These are phyloP conservation scores for Suillus placidus DNA, from an alignment of 768 basidiomycete genomes.

Conservation along the genomic window DNA sequence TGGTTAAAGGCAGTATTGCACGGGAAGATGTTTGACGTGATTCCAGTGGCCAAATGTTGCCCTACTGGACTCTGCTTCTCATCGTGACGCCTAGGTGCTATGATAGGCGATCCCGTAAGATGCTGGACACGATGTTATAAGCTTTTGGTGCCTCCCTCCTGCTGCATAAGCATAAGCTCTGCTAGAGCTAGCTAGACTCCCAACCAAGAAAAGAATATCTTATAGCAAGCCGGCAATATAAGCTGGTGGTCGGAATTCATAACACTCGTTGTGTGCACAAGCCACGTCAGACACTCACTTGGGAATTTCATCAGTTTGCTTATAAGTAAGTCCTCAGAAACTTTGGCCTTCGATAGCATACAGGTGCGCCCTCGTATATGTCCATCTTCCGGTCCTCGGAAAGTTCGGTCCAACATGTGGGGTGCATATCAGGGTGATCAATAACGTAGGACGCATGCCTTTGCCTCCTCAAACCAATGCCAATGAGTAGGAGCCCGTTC, in stretches of 20 bases:
- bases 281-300: background rate
- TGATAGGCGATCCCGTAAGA: too few relatives aligned
- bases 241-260: background rate
- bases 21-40: too few relatives aligned
- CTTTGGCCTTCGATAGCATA: background rate
- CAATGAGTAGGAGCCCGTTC: conserved; percentile 85
- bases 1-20: too few relatives aligned
- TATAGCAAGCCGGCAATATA: background rate
- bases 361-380: conserved; percentile 11
- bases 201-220: background rate
- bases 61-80: too few relatives aligned
- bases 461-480: conserved; percentile 98
- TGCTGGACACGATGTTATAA: too few relatives aligned
- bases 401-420: conserved; percentile 13
- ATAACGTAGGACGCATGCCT: conserved; percentile 48
- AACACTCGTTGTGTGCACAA: background rate
- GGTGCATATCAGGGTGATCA: background rate
- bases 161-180: too few relatives aligned
- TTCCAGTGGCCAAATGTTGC: too few relatives aligned
- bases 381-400: conserved; percentile 10
- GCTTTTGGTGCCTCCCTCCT: too few relatives aligned
- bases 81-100: too few relatives aligned
- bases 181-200: too few relatives aligned
- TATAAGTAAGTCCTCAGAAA: background rate
- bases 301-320: background rate